phyloP scores from a whole-genome alignment of 257 asterid genomes.

The Primulina huaijiensis region DNA sequence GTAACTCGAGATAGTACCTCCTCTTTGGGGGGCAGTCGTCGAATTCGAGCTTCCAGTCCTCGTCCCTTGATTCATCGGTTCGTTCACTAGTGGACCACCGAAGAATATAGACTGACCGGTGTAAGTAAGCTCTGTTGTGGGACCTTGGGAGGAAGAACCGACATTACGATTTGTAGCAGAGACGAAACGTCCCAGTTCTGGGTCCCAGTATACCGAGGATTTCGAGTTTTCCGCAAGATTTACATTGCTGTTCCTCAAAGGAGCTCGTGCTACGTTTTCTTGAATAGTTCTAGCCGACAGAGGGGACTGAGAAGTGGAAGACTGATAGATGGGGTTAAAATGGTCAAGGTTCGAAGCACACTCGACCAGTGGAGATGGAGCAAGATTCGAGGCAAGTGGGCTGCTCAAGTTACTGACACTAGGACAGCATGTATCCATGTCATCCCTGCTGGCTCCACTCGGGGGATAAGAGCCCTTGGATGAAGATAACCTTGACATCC shows the following conservation, averaged over 20 bases:
- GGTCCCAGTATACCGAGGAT: conserved; percentile 85
- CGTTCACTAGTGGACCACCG: conserved; percentile 74
- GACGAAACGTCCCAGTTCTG: conserved; percentile 71
- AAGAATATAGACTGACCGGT: conserved; percentile 86
- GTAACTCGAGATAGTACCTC: conserved; percentile 51
- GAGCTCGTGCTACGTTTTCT: conserved; percentile 22
- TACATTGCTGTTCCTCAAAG: conserved; percentile 35
- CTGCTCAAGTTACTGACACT: conserved; percentile 82
- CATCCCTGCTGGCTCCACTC: conserved; percentile 78
- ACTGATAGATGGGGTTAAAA: conserved; percentile 63
- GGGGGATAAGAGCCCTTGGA: conserved; percentile 75
- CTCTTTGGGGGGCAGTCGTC: conserved; percentile 33
- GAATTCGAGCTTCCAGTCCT: conserved; percentile 32
- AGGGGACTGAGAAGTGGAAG: conserved; percentile 56
- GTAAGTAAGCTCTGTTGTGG: conserved; percentile 75
- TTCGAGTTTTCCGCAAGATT: conserved; percentile 37
- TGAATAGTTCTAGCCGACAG: conserved; percentile 33
- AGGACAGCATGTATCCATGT: conserved; percentile 61
- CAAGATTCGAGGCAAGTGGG: conserved; percentile 58
- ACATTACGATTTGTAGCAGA: conserved; percentile 48
- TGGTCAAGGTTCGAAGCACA: conserved; percentile 47
- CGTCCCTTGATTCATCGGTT: conserved; percentile 42
- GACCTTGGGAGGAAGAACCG: conserved; percentile 47
- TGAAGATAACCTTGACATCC: conserved; percentile 59
- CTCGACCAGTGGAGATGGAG: conserved; percentile 48